phyloP scores from a whole-genome alignment of 176 grass and related monocot genomes.

The Alopecurus myosuroides region DNA sequence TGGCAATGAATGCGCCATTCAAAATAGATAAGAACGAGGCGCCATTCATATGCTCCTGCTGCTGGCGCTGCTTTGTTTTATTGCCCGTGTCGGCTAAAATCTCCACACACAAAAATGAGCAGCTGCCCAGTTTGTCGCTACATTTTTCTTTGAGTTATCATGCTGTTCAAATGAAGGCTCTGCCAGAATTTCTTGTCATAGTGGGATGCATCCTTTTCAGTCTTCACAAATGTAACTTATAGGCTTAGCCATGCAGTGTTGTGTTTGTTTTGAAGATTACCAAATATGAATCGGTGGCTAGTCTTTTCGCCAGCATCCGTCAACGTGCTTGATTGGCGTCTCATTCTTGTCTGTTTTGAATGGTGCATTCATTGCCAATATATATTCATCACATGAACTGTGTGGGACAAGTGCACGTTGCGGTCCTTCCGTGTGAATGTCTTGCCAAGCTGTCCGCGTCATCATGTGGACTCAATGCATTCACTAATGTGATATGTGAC shows the following conservation, averaged over 20 bases:
- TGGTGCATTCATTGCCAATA: conserved; percentile 32
- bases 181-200: background rate
- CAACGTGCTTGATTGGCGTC: background rate
- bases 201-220: too few species aligned
- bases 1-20: background rate
- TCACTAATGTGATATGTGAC: conserved; percentile 3
- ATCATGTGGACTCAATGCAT: conserved; percentile 13
- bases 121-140: background rate
- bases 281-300: background rate
- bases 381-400: conserved; percentile 37
- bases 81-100: background rate
- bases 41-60: background rate
- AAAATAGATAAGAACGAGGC: background rate
- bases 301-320: background rate
- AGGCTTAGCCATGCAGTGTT: background rate
- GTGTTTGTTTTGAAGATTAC: background rate
- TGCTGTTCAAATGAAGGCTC: background rate
- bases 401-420: conserved; percentile 4
- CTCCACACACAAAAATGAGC: background rate
- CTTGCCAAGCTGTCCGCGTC: conserved; percentile 3
- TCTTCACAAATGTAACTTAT: too few species aligned
- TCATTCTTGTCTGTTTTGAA: conserved; percentile 25
- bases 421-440: conserved; percentile 4
- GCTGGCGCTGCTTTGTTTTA: background rate
- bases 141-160: too few species aligned